phyloP scores from a whole-genome alignment of 805 yeast species.

The Pichia scutulata region DNA sequence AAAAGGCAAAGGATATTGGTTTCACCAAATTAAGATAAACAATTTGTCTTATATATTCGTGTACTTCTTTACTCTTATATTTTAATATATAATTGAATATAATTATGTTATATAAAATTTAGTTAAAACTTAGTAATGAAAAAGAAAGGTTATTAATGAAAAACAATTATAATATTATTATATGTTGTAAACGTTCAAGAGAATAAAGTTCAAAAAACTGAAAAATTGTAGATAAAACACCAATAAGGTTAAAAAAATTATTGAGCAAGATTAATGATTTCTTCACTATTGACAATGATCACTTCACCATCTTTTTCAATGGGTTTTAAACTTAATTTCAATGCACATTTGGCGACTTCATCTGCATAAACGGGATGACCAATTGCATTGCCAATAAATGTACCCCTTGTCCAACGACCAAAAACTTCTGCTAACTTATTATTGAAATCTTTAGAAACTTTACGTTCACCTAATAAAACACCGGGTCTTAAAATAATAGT shows the following conservation, averaged over 20 bases:
- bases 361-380: constrained; percentile 51
- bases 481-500: constrained; percentile 80
- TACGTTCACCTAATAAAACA: constrained; percentile 56
- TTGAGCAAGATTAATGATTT: constrained; percentile 17
- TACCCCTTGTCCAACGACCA: constrained; percentile 28
- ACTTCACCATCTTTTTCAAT: constrained; percentile 20
- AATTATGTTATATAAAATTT: constrained; percentile 8
- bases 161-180: too few relatives aligned
- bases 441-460: constrained; percentile 31
- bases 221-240: too few relatives aligned
- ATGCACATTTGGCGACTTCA: constrained; percentile 54
- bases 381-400: constrained; percentile 25
- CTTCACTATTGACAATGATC: constrained; percentile 15
- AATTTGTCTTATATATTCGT: not conserved
- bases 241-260: too few relatives aligned
- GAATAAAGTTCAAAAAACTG: too few relatives aligned
- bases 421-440: constrained; percentile 28
- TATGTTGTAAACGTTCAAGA: too few relatives aligned
- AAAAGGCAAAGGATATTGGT: constrained; percentile 97
- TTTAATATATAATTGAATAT: not conserved
- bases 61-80: not conserved
- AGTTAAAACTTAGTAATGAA: constrained; percentile 3
- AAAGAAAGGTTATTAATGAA: not conserved
- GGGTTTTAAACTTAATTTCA: constrained; percentile 18
- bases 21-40: constrained; percentile 96